phyloP scores from a whole-genome alignment of 1,139 yeast genomes.

The Debaryomyces coudertii region DNA sequence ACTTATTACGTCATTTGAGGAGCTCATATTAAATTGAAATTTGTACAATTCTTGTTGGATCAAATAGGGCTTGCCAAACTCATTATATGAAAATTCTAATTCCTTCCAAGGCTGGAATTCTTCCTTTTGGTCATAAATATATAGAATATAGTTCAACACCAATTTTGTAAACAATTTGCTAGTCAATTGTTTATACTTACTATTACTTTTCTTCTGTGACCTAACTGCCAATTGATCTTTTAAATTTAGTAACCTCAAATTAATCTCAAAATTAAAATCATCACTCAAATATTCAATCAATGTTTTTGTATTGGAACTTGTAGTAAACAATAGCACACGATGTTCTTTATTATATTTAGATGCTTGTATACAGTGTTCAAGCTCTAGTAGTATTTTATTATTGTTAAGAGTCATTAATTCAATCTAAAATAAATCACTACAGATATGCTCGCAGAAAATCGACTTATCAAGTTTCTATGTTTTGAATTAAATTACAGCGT shows the following conservation, averaged over 20 bases:
- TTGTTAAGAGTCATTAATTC: not conserved
- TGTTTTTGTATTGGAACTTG: slow-evolving; percentile 16
- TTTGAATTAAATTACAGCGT: not conserved
- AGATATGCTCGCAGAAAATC: no score
- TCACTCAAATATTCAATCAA: slow-evolving; percentile 27
- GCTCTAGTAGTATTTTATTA: slow-evolving; percentile 6
- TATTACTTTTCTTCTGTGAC: slow-evolving; percentile 25
- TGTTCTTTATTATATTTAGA: not conserved
- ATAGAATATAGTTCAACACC: slow-evolving; percentile 28
- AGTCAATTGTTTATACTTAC: slow-evolving; percentile 25
- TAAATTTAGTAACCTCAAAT: slow-evolving; percentile 40
- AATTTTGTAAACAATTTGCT: slow-evolving; percentile 27
- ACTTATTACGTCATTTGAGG: slow-evolving; percentile 55
- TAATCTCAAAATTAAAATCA: slow-evolving; percentile 38
- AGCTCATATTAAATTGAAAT: slow-evolving; percentile 53
- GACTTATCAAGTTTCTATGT: not conserved
- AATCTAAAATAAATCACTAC: not conserved
- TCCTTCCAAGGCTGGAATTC: slow-evolving; percentile 23
- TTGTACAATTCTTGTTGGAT: slow-evolving; percentile 17
- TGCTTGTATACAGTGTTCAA: not conserved
- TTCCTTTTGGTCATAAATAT: slow-evolving; percentile 7
- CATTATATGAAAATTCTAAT: slow-evolving; percentile 27
- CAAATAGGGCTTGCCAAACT: slow-evolving; percentile 41
- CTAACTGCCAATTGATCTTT: slow-evolving; percentile 36
- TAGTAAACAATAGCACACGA: slow-evolving; percentile 20